Evolutionary conservation across 768 basidiomycete species (phyloP).

Genomic region (Phanerochaete sordida): DNA sequence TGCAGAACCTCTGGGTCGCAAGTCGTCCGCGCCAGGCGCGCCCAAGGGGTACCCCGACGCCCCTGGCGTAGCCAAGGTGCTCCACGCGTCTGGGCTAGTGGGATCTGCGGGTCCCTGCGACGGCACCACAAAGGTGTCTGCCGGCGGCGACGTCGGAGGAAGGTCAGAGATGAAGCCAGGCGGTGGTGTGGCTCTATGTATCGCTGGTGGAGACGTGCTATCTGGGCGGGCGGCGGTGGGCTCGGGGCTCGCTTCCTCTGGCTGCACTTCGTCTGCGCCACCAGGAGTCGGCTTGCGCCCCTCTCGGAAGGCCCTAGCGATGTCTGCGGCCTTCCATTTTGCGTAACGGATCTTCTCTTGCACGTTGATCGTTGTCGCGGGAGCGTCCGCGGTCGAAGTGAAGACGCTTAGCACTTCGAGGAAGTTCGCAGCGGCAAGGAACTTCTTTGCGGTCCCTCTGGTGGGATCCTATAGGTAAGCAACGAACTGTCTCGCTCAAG

Average conservation of each 20-base stretch:
- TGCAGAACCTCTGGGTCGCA: conserved; percentile 12
- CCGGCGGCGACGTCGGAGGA: conserved; percentile 11
- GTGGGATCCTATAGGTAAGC: background rate
- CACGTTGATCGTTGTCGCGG: conserved; percentile 42
- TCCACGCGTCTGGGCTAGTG: conserved; percentile 63
- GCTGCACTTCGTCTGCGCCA: conserved; percentile 50
- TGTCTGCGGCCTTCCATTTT: conserved; percentile 97
- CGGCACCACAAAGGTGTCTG: conserved; percentile 5
- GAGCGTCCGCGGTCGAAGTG: conserved; percentile 13
- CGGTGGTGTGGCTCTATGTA: conserved; percentile 1
- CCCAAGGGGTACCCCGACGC: conserved; percentile 23
- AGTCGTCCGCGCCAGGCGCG: conserved; percentile 14
- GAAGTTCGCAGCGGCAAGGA: conserved; percentile 92
- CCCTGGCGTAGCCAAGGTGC: conserved; percentile 75
- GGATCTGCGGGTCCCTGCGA: background rate
- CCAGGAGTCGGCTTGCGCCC: conserved; percentile 82
- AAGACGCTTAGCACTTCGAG: conserved; percentile 85
- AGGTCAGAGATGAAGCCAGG: background rate
- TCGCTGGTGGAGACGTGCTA: conserved; percentile 3
- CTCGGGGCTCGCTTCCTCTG: conserved; percentile 21
- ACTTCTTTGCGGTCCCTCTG: conserved; percentile 90
- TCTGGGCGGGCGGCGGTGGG: background rate
- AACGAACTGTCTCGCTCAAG: background rate
- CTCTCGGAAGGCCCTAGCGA: conserved; percentile 93
- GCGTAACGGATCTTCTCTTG: conserved; percentile 90